Percentiles rank a stretch among this genome's conserved stretches.
These are phyloP conservation scores for Rhodotorula sp. DNA, from an alignment of 1,284 basidiomycete genomes.

Conservation along the genomic window DNA sequence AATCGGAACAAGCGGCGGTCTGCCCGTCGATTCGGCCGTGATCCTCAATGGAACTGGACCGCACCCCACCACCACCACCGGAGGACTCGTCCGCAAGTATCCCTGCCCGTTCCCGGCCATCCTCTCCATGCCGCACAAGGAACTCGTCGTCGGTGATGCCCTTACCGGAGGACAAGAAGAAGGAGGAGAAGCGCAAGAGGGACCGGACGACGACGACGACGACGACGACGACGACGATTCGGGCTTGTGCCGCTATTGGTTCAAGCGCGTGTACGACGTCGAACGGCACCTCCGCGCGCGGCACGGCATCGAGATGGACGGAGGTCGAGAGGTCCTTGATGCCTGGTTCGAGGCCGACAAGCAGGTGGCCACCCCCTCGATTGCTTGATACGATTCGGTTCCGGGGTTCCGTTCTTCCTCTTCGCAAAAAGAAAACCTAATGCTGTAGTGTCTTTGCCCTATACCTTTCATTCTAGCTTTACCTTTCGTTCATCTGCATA, in stretches of 20 bases:
- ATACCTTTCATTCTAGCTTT: too few relatives aligned
- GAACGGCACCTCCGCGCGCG: conserved; percentile 31
- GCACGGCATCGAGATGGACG: conserved; percentile 26
- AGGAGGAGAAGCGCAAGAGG: background rate
- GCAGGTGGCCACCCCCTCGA: background rate
- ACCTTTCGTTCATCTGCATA: too few relatives aligned
- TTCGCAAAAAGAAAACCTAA: too few relatives aligned
- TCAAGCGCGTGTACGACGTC: conserved; percentile 37
- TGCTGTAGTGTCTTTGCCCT: background rate
- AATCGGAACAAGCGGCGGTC: background rate
- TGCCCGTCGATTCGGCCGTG: too few relatives aligned
- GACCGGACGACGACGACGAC: background rate
- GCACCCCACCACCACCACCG: too few relatives aligned
- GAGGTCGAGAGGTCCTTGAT: conserved; percentile 16
- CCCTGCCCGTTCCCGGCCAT: conserved; percentile 33
- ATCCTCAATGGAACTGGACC: too few relatives aligned
- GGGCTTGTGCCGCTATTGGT: conserved; percentile 28
- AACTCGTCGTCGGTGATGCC: background rate
- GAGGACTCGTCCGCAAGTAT: conserved; percentile 6
- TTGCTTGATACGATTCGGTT: background rate
- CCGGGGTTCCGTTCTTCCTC: too few relatives aligned
- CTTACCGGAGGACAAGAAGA: background rate
- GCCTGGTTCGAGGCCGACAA: conserved; percentile 23
- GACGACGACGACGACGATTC: conserved; percentile 9
- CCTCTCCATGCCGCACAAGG: conserved; percentile 19